Evolutionary conservation across 768 basidiomycete species (phyloP), one percentile per base, ranked within the genome.

Genomic region (Pleurotus eryngii): DNA sequence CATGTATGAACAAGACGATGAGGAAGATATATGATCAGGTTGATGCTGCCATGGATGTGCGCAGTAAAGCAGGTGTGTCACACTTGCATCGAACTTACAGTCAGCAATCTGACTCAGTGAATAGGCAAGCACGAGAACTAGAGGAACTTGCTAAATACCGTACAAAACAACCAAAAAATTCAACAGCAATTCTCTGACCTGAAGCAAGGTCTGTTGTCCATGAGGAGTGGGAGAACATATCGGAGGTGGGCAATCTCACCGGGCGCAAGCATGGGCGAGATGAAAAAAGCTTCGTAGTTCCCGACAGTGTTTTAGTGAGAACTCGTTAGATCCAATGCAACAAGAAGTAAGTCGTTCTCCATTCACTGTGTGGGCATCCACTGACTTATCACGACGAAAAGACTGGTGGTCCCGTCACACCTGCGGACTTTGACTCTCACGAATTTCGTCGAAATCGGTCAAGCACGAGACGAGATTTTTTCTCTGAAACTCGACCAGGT

Each of bases 1-100:
- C 8, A 92, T 92, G 0, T 98, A 99, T 68, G 95, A 99, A 69
- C 88, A 90, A 57, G 97, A 98, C 62, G 97, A 99, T 60, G 95
- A 98, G 63, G 97, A 98, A 70, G 97, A 97, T 97, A 51, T 99
- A 96, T 68, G 96, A 97, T 22, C 65, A 76, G n/a, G 95, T 98
- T 1, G 95, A 98, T 65, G 78, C 83, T 43, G 85, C 85, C 24
- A 95, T 99, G 90, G 95, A 98, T 68, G 80, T 87, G 42, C 77
- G 96, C n/a, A n/a, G n/a, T n/a, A n/a, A n/a, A n/a, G n/a, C 60
- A 86, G 92, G 92, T 91, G 71, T 65, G 55, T 59, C 56, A 63
- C 45, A 37, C 50, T 59, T 63, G 30, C 20, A 27, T 38, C 12
- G 35, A 72, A 67, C 65, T 53, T 57, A 27, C 4, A 3, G 27